Percentiles rank a stretch among this genome's conserved stretches.
These are phyloP conservation scores for Lunularia cruciata DNA, from an alignment of 225 moss, liverwort and hornwort species.

Conservation along the genomic window DNA sequence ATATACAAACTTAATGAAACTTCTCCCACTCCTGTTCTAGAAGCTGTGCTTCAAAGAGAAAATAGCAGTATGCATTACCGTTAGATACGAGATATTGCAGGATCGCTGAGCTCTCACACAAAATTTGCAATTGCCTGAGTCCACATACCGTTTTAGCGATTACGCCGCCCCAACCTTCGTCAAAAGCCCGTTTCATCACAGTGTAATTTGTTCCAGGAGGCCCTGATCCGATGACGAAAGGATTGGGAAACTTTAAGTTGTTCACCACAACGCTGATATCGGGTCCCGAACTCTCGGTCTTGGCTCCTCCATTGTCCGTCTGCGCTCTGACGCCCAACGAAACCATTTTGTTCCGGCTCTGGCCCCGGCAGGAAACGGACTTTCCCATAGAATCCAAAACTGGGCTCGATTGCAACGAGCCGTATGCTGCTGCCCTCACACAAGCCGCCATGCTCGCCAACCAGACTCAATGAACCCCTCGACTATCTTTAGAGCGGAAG, in stretches of 20 bases:
- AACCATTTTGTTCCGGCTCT: not conserved
- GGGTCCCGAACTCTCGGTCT: slow-evolving; percentile 26
- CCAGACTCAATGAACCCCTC: too few species aligned
- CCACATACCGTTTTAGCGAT: slow-evolving; percentile 84
- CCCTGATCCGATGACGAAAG: slow-evolving; percentile 89
- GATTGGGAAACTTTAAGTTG: slow-evolving; percentile 75
- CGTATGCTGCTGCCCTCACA: too few species aligned
- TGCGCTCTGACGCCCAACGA: not conserved
- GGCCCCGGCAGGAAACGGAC: too few species aligned
- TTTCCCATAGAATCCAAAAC: too few species aligned
- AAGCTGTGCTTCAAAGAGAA: too few species aligned
- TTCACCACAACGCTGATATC: slow-evolving; percentile 91
- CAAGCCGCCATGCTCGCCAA: slow-evolving; percentile 1
- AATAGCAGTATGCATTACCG: too few species aligned
- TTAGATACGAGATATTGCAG: too few species aligned
- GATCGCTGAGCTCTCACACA: too few species aligned
- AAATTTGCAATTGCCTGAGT: too few species aligned
- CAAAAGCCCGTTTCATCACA: slow-evolving; percentile 96
- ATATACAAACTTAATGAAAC: too few species aligned
- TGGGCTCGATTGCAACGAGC: not conserved
- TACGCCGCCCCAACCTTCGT: slow-evolving; percentile 97
- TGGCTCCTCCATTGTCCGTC: slow-evolving; percentile 2
- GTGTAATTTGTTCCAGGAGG: slow-evolving; percentile 97
- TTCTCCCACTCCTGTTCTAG: too few species aligned
- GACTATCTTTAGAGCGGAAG: too few species aligned